Base-by-base conservation (phyloP, 2,329 filamentous ascomycete genomes). In the Penicillium sumatraense region DNA sequence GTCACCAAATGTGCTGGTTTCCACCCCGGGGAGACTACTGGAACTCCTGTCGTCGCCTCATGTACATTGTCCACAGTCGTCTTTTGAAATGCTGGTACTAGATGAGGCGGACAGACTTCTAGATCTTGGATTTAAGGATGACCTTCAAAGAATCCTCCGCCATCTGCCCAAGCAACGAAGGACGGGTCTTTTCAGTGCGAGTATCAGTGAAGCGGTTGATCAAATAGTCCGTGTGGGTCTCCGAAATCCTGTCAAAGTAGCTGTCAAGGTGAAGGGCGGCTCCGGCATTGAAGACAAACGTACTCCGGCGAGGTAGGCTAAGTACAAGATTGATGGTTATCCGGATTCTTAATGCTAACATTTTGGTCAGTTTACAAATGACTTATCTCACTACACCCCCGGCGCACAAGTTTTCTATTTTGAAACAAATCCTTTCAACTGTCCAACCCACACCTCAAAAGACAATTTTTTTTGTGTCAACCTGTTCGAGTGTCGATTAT, bases 401-500 rank as follows among this genome's bases (percentile, higher is more conserved):
- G 0, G 88, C 86, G 16, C 87, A 93, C 59, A 97, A 96, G 72
- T 79, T 96, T 31, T 89, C 91, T 0, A 85, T 88, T 0, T 75
- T 96, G 2, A 82, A 86, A 46, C 84, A 87, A 26, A 80, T 98
- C 0, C 80, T 98, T 2, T 79, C 84, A 18, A 81, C 83, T 13
- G 74, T 96, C 20, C 81, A 89, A n/a, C 84, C 90, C 0, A 83
- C 81, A 4, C 93, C 93, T 0, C 87, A 93, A 61, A 92, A 93
- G 68, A 89, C 87, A 27, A 97, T 99, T 51, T 81, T 97, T 50
- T 99, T 97, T 71, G 82, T 98, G 20, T 96, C 93, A 0, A 97
- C 93, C 2, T 97, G 95, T 72, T 93, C 92, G 27, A 90, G 90
- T 0, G 95, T 99, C 57, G 93, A 98, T 73, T 98, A 98, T 75